These are phyloP conservation scores for Mycotypha africana DNA, from an alignment of 371 early-diverging fungal genomes.

Conservation along the genomic window DNA sequence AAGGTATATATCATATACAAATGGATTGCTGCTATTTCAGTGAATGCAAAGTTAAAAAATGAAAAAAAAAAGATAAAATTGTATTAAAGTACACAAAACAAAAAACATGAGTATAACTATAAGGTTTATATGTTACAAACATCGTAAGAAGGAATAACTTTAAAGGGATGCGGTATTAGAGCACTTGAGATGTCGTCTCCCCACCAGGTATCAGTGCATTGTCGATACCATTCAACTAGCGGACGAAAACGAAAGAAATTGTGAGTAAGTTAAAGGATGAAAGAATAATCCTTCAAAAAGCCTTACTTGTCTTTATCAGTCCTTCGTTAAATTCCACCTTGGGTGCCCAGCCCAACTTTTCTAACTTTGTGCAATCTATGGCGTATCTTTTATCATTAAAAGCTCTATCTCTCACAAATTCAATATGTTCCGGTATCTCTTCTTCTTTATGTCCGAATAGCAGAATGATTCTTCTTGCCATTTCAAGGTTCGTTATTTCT, in stretches of 20 bases:
- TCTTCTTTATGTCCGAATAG: conserved; percentile 42
- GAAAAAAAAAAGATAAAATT: too few species aligned
- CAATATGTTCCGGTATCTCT: conserved; percentile 39
- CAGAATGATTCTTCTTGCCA: conserved; percentile 60
- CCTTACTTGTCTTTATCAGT: conserved; percentile 64
- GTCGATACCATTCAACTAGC: conserved; percentile 57
- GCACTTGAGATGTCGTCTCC: conserved; percentile 48
- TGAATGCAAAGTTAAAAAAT: too few species aligned
- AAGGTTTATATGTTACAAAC: neutral
- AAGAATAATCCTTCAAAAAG: neutral
- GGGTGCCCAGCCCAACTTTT: conserved; percentile 70
- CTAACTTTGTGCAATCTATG: conserved; percentile 67
- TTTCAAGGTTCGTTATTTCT: conserved; percentile 71
- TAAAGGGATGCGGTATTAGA: conserved; percentile 50
- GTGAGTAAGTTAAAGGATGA: too few species aligned
- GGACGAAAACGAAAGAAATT: too few species aligned
- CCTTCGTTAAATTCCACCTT: conserved; percentile 63
- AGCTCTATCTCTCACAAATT: conserved; percentile 73
- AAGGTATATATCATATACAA: too few species aligned
- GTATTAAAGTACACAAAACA: too few species aligned
- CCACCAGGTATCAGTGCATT: conserved; percentile 58
- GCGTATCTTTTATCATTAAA: conserved; percentile 83
- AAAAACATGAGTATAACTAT: too few species aligned
- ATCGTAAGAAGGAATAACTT: conserved; percentile 35
- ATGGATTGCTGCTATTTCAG: too few species aligned